These are phyloP conservation scores for Colletotrichum truncatum DNA, from an alignment of 2,329 filamentous ascomycete genomes.

Conservation along the genomic window DNA sequence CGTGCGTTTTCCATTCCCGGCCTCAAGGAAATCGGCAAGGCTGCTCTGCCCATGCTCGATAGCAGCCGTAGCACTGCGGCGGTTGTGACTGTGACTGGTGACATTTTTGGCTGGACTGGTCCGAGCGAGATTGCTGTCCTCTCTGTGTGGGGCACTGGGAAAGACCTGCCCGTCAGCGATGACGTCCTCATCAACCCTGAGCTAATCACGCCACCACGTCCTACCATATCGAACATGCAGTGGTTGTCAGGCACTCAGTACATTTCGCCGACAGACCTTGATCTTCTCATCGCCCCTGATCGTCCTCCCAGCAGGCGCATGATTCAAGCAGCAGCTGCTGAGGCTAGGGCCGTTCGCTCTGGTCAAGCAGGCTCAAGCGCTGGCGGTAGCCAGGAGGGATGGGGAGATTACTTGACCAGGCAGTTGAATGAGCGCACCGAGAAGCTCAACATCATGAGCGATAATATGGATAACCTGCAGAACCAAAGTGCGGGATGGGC, in stretches of 20 bases:
- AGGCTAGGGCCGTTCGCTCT: slow-evolving; percentile 68
- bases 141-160: slow-evolving; percentile 84
- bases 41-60: slow-evolving; percentile 76
- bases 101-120: slow-evolving; percentile 87
- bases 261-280: slow-evolving; percentile 86
- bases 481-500: slow-evolving; percentile 85
- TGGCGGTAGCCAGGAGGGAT: slow-evolving; percentile 63
- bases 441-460: slow-evolving; percentile 82
- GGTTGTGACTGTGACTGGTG: slow-evolving; percentile 79
- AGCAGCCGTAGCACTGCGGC: slow-evolving; percentile 75
- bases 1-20: slow-evolving; percentile 88
- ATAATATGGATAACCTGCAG: slow-evolving; percentile 85
- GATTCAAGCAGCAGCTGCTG: slow-evolving; percentile 80
- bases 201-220: slow-evolving; percentile 77
- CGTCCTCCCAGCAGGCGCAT: slow-evolving; percentile 90
- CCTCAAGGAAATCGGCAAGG: slow-evolving; percentile 82
- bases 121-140: slow-evolving; percentile 86
- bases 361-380: slow-evolving; percentile 39
- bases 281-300: slow-evolving; percentile 87
- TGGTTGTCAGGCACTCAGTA: slow-evolving; percentile 98
- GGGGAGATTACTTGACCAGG: slow-evolving; percentile 83
- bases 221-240: slow-evolving; percentile 93
- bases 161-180: slow-evolving; percentile 67
- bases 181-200: slow-evolving; percentile 85
- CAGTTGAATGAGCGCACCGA: slow-evolving; percentile 93